Percentiles rank a stretch among this genome's conserved stretches.
Conservation (phyloP, 2,329 filamentous ascomycete species). For the Phialophora tarda region DNA sequence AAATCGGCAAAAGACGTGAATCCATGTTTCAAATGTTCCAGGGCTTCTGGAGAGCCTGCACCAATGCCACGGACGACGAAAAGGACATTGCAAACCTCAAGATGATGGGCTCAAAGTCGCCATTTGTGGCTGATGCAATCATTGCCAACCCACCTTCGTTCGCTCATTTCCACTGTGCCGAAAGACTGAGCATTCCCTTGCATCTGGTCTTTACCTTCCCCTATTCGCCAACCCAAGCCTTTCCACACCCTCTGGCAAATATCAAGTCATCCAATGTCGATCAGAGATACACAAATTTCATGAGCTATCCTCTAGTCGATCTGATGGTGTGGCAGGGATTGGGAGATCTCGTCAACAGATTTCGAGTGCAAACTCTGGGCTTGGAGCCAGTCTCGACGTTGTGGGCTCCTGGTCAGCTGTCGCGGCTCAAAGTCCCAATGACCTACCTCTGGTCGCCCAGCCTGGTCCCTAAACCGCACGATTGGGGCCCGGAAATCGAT, state of each 20-base stretch:
- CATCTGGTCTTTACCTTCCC: slow-evolving; percentile 59
- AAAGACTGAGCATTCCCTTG: slow-evolving; percentile 45
- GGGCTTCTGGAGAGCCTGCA: slow-evolving; percentile 80
- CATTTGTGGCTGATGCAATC: slow-evolving; percentile 48
- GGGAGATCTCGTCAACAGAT: slow-evolving; percentile 77
- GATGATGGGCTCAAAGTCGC: slow-evolving; percentile 65
- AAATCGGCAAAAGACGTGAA: slow-evolving; percentile 69
- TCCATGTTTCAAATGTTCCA: slow-evolving; percentile 83
- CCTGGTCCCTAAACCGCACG: slow-evolving; percentile 59
- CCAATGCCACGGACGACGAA: slow-evolving; percentile 69
- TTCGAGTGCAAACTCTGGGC: slow-evolving; percentile 70
- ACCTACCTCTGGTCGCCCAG: slow-evolving; percentile 68
- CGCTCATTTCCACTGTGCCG: slow-evolving; percentile 47
- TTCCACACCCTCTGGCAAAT: slow-evolving; percentile 78
- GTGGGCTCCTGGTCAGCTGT: slow-evolving; percentile 76
- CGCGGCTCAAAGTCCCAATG: slow-evolving; percentile 74
- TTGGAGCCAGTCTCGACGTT: slow-evolving; percentile 76
- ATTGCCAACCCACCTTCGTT: slow-evolving; percentile 49
- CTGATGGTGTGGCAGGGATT: slow-evolving; percentile 52
- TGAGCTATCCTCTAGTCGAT: slow-evolving; percentile 69
- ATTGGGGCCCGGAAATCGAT: slow-evolving; percentile 61
- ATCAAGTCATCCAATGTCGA: slow-evolving; percentile 76
- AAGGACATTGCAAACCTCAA: slow-evolving; percentile 65
- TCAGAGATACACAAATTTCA: slow-evolving; percentile 75
- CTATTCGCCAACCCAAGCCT: slow-evolving; percentile 72